Percentiles rank a stretch among this genome's conserved stretches.
Evolutionary conservation across 176 grass and related monocot genomes (phyloP).

Genomic region (Neostapfia colusana): DNA sequence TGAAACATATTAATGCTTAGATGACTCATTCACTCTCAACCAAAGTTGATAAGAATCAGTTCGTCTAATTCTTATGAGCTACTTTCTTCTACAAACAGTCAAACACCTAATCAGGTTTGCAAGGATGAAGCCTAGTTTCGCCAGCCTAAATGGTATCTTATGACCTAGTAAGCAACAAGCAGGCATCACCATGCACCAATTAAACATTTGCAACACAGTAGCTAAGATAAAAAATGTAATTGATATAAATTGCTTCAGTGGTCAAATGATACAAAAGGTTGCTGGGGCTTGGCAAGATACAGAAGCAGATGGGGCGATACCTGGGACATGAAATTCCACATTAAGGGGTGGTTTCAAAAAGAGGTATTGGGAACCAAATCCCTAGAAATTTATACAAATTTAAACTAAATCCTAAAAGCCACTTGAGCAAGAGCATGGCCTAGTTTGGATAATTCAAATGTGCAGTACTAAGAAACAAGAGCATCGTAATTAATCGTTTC

Average conservation of each 20-base stretch:
- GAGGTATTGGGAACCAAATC: neutral
- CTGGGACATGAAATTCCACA: neutral
- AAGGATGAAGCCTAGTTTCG: neutral
- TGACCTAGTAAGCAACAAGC: constrained; percentile 1
- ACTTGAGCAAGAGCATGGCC: neutral
- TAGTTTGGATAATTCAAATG: constrained; percentile 9
- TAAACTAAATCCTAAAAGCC: neutral
- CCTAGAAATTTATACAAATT: neutral
- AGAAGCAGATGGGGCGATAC: neutral
- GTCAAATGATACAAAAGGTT: neutral
- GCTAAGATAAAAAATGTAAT: constrained; percentile 22
- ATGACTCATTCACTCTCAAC: constrained; percentile 15
- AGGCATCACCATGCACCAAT: constrained; percentile 1
- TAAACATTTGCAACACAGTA: constrained; percentile 8
- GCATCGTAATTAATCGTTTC: neutral
- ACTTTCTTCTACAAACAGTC: neutral
- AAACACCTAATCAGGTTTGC: constrained; percentile 6
- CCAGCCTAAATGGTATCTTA: constrained; percentile 2
- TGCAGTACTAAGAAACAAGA: neutral
- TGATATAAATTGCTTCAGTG: neutral
- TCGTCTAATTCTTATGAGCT: constrained; percentile 8
- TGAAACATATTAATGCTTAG: constrained; percentile 35
- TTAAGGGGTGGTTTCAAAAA: neutral
- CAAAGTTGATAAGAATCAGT: constrained; percentile 19
- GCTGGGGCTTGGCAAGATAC: neutral